Evolutionary conservation across 495 filamentous ascomycete species (phyloP).

Genomic region (Chaetomium tenue): DNA sequence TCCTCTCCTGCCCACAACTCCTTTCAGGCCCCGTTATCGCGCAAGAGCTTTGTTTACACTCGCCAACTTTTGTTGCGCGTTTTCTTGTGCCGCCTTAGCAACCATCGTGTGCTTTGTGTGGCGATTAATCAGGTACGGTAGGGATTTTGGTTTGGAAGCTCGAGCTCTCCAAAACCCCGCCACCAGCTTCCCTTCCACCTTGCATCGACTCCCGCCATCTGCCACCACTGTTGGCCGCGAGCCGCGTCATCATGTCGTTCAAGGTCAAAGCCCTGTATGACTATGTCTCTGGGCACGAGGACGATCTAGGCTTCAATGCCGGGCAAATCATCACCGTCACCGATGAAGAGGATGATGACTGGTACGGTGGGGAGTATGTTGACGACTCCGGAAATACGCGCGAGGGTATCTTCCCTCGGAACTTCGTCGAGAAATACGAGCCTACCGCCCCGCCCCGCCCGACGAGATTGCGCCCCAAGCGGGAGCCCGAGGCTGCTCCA

Average conservation of each 20-base stretch:
- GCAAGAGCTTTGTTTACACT: conserved; percentile 11
- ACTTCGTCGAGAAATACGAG: conserved; percentile 95
- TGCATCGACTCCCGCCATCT: neutral
- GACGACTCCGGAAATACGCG: conserved; percentile 68
- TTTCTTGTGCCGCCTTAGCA: conserved; percentile 2
- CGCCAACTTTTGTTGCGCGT: neutral
- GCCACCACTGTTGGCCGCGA: conserved; percentile 19
- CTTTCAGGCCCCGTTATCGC: neutral
- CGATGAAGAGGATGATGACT: conserved; percentile 86
- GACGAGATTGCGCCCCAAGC: conserved; percentile 69
- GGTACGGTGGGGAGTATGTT: conserved; percentile 90
- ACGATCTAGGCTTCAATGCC: conserved; percentile 82
- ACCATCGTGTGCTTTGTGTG: neutral
- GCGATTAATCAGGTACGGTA: neutral
- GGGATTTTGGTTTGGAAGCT: conserved; percentile 13
- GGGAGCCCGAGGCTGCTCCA: conserved; percentile 53
- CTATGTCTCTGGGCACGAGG: conserved; percentile 85
- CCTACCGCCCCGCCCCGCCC: conserved; percentile 88
- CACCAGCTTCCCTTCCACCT: conserved; percentile 9
- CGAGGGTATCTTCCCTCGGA: conserved; percentile 92
- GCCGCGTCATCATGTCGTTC: conserved; percentile 66
- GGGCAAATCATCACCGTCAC: conserved; percentile 94
- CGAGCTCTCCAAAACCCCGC: conserved; percentile 20
- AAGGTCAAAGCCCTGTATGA: conserved; percentile 95
- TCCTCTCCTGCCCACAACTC: conserved; percentile 16